Base-by-base conservation (phyloP, 2,329 filamentous ascomycete genomes). In the Botryosphaeria dothidea region DNA sequence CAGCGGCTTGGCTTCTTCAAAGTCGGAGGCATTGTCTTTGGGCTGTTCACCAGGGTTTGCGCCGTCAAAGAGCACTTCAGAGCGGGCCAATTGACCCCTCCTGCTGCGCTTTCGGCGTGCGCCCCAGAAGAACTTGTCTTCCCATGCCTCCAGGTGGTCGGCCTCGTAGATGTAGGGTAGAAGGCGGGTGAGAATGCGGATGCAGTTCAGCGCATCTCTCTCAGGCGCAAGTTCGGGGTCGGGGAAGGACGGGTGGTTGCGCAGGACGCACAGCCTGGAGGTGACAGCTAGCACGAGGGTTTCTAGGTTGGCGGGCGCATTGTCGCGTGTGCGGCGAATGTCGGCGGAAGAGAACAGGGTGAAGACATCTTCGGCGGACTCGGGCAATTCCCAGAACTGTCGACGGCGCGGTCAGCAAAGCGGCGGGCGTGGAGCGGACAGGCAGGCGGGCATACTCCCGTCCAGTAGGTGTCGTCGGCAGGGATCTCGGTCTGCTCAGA, bases 311-410 rank as follows among this genome's bases (percentile, higher is more conserved):
- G 91, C 89, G 67, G 96, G 82, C 54, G 93, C 90, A 71, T 88
- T 85, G 78, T 97, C 94, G 75, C 93, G 88, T 51, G 92, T 93
- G 70, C 93, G 89, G 67, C 93, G 91, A 68, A 97, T 94, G 68
- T 83, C 81, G 51, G 78, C 88, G 5, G 93, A 88, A 41, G 93
- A 93, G 80, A 97, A 98, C 67, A 98, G 87, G 75, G 92, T 96
- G 82, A 98, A 98, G 73, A 99, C 89, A 82, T 99, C 95, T 76
- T 98, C 95, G 61, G 92, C 88, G 15, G 93, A 93, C 79, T 98
- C 95, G 68, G 95, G 95, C 48, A 99, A 88, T 78, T 97, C 92
- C 93, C 94, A 98, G 81, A 98, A 98, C 91, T 97, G 29, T 43
- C 25, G 23, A 19, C 19, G 29, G 27, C 27, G 15, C 9, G 25